These are phyloP conservation scores for Rhynchosporium graminicola DNA, from an alignment of 2,329 filamentous ascomycete species.

Conservation along the genomic window DNA sequence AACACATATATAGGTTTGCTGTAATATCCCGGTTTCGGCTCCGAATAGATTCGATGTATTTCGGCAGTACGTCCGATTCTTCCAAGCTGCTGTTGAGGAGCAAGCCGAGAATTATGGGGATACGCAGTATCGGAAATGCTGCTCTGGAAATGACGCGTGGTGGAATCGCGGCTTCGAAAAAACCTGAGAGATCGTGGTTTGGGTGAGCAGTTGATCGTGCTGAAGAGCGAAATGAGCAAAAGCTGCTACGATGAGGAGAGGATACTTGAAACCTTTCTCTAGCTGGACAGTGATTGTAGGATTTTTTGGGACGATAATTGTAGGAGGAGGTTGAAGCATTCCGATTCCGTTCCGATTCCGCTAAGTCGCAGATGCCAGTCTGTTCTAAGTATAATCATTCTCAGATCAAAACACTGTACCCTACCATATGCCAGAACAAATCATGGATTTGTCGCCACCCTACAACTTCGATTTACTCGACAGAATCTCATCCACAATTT, in stretches of 20 bases:
- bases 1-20: constrained; percentile 14
- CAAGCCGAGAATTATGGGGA: neutral
- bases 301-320: constrained; percentile 1
- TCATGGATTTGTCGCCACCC: neutral
- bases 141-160: constrained; percentile 16
- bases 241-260: neutral
- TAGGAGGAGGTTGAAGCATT: constrained; percentile 2
- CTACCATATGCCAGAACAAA: too few relatives aligned
- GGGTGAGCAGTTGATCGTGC: constrained; percentile 3
- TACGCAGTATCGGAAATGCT: neutral
- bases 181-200: constrained; percentile 17
- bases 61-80: neutral
- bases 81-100: constrained; percentile 6
- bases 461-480: constrained; percentile 29
- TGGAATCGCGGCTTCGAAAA: constrained; percentile 16
- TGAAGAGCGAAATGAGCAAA: neutral
- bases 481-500: constrained; percentile 60
- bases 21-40: constrained; percentile 6
- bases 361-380: neutral
- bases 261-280: constrained; percentile 12
- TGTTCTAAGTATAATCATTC: too few relatives aligned
- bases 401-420: too few relatives aligned
- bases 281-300: constrained; percentile 18
- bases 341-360: neutral
- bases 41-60: constrained; percentile 13